Percentiles rank a stretch among this genome's conserved stretches.
phyloP scores from a whole-genome alignment of 1,139 yeast genomes.

The Blastobotrys serpentis region DNA sequence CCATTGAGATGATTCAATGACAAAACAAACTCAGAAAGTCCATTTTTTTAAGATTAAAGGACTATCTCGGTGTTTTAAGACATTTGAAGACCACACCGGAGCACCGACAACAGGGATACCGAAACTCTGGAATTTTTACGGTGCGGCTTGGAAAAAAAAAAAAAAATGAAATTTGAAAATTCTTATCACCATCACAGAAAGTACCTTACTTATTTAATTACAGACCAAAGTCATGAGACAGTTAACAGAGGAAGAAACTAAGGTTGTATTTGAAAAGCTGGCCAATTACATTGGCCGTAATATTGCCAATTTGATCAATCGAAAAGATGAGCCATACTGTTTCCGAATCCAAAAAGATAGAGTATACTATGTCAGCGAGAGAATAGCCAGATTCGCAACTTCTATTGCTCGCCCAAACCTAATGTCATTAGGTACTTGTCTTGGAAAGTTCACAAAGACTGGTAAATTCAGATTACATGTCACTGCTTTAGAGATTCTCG shows the following conservation, averaged over 20 bases:
- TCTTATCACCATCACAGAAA: slow-evolving; percentile 1
- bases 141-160: slow-evolving; percentile 10
- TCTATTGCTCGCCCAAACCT: slow-evolving; percentile 83
- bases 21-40: no score
- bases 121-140: no score
- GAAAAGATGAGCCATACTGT: slow-evolving; percentile 88
- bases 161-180: neutral
- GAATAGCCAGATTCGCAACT: slow-evolving; percentile 83
- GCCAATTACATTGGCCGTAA: slow-evolving; percentile 96
- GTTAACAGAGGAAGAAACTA: slow-evolving; percentile 94
- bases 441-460: slow-evolving; percentile 96
- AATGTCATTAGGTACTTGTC: slow-evolving; percentile 89
- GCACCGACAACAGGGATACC: slow-evolving; percentile 1
- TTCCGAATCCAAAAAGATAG: slow-evolving; percentile 95
- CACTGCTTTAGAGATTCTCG: slow-evolving; percentile 79
- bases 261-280: slow-evolving; percentile 90
- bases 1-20: no score
- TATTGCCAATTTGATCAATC: slow-evolving; percentile 81
- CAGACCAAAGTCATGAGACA: slow-evolving; percentile 64
- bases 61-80: no score
- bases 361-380: slow-evolving; percentile 87
- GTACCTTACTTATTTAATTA: neutral
- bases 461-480: slow-evolving; percentile 95
- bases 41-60: no score
- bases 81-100: no score